These are phyloP conservation scores for Phytophthora quininea DNA, from an alignment of 352 stramenopile genomes.

Conservation along the genomic window DNA sequence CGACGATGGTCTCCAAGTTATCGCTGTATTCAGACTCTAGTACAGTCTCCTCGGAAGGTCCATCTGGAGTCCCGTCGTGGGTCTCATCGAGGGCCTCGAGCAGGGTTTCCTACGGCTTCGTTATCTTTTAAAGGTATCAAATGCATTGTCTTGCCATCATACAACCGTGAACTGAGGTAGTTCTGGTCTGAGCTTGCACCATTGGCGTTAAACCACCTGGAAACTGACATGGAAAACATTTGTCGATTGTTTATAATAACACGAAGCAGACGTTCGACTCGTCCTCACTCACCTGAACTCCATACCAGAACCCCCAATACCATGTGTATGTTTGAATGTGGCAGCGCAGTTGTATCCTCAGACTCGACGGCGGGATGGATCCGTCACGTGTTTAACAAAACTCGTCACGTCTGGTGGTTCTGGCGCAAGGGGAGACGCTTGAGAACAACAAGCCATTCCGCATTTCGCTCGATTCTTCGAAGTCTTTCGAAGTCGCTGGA, in stretches of 20 bases:
- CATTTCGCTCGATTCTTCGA: slow-evolving; percentile 20
- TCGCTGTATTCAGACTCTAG: slow-evolving; percentile 23
- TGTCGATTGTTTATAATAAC: too few species aligned
- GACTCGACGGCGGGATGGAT: slow-evolving; percentile 5
- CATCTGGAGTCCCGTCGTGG: too few species aligned
- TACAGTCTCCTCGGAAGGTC: slow-evolving; percentile 9
- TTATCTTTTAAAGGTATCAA: slow-evolving; percentile 19
- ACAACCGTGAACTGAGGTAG: not conserved
- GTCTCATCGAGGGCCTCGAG: not conserved
- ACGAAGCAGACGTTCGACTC: not conserved
- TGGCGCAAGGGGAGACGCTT: too few species aligned
- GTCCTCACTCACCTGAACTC: slow-evolving; percentile 25
- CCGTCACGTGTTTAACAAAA: slow-evolving; percentile 17
- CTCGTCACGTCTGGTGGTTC: not conserved
- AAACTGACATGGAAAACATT: too few species aligned
- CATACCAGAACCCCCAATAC: not conserved
- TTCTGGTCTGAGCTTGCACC: too few species aligned
- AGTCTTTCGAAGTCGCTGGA: not conserved
- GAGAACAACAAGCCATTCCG: slow-evolving; percentile 7
- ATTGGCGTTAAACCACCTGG: too few species aligned
- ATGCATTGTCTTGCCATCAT: not conserved
- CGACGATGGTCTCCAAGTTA: slow-evolving; percentile 6
- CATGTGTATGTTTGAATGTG: slow-evolving; percentile 16
- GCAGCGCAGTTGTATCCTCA: slow-evolving; percentile 9
- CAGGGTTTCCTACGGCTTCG: slow-evolving; percentile 23